Base-by-base conservation (phyloP, 1,284 basidiomycete species). In the Malassezia globosa region DNA sequence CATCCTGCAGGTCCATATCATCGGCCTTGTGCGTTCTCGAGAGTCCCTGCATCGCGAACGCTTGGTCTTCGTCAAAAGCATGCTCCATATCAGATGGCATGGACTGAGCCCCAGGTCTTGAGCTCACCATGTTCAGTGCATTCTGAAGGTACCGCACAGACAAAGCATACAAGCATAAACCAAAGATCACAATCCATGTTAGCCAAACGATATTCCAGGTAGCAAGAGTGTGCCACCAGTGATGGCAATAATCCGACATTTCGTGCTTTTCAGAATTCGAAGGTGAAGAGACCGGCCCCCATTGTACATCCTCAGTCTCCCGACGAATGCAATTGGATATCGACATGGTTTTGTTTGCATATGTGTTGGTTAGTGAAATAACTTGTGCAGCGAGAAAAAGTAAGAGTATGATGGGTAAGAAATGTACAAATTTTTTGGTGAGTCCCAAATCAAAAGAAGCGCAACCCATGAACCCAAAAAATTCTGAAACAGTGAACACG, bases 201-300 rank as follows among this genome's bases (percentile, higher is more conserved):
- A 51, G 37, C 49, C 49, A 51, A 10, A 31, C 37, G 36, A 51
- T 40, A 27, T 46, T 31, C 49, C 49, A 51, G 7, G 27, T 39
- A 6, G 43, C 38, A 6, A 40, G 11, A 13, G 34, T 18, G 25
- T 42, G 21, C 49, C 49, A 51, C 13, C 16, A 14, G 4, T 16
- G 11, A 4, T 31, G 11, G 29, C 29, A 31, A 16, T 31, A 31
- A 31, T 31, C 29, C 29, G 29, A 16, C 29, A 16, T 16, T 16
- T 31, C 29, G 16, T 31, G 29, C 29, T 31, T 16, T 13, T 31
- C 11, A 16, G 16, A 3, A 16, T 31, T 31, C 11, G 29, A 31
- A 11, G 29, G 16, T 13, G 29, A 31, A 5, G 11, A 13, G 11
- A 11, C 11, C 11, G 11, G 11, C 29, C 16, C 11, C 29, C 11